Percentiles rank a stretch among this genome's conserved stretches.
Conservation (phyloP, 208 protist genomes). For the Wallacemonas rigidus region DNA sequence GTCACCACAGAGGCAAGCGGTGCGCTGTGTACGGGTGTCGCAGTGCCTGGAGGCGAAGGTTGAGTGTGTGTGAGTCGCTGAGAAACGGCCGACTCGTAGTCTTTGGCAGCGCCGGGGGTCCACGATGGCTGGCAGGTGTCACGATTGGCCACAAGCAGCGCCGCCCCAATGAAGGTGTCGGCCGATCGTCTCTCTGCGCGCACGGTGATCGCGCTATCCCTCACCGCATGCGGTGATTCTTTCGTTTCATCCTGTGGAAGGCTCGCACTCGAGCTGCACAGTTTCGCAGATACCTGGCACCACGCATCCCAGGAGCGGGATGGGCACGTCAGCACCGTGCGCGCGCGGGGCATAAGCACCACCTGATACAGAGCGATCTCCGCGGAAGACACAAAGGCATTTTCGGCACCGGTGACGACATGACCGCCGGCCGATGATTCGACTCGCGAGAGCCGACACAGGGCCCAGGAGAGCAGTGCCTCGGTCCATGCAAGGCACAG, state of each 20-base stretch:
- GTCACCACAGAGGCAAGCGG: not conserved
- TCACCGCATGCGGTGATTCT: too few relatives aligned
- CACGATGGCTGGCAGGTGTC: not conserved
- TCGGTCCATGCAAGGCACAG: conserved; percentile 7
- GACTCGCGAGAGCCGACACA: not conserved
- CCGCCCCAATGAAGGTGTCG: not conserved
- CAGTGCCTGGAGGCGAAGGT: not conserved
- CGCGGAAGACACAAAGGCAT: not conserved
- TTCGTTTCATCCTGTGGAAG: too few relatives aligned
- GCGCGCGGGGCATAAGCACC: conserved; percentile 1
- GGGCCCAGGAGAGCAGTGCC: conserved; percentile 7
- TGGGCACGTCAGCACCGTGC: not conserved
- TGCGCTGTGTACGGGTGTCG: not conserved
- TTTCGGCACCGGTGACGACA: not conserved
- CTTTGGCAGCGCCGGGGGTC: not conserved
- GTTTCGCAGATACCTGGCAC: not conserved
- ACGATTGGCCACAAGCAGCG: not conserved
- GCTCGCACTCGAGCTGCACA: not conserved
- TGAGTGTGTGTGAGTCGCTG: not conserved
- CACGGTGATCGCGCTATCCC: too few relatives aligned
- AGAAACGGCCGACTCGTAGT: conserved; percentile 9
- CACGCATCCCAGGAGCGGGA: not conserved
- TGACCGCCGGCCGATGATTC: not conserved
- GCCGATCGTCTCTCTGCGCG: not conserved
- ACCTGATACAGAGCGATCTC: not conserved